Evolutionary conservation across 331 rosid species (phyloP).

Genomic region (Malus hybrid): DNA sequence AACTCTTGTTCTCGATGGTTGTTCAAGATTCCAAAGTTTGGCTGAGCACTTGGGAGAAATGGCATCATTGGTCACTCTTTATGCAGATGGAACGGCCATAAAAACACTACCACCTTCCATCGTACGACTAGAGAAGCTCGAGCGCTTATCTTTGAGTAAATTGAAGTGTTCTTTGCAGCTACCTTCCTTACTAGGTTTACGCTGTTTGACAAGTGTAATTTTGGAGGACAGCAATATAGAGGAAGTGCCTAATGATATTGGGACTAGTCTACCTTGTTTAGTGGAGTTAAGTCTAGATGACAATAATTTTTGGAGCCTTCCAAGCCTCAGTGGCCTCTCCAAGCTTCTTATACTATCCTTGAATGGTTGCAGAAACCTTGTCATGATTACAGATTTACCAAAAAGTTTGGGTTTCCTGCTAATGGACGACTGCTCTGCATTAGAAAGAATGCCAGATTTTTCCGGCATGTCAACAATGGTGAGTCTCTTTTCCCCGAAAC

Average conservation of each 20-base stretch:
- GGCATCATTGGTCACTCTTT: slow-evolving; percentile 3
- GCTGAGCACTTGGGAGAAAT: background rate
- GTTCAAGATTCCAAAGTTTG: background rate
- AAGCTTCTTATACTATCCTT: background rate
- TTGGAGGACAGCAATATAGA: rapidly evolving
- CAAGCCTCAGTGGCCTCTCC: background rate
- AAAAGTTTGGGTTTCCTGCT: no score
- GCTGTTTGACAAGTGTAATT: background rate
- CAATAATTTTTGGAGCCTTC: background rate
- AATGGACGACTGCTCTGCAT: rapidly evolving
- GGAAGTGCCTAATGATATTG: no score
- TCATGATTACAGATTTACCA: no score
- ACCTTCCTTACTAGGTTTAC: background rate
- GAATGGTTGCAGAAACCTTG: background rate
- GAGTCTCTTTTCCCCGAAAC: rapidly evolving
- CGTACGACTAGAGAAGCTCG: background rate
- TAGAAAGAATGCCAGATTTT: background rate
- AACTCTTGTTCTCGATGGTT: slow-evolving; percentile 11
- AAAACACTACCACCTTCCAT: background rate
- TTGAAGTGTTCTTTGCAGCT: background rate
- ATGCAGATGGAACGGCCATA: slow-evolving; percentile 6
- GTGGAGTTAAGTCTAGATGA: rapidly evolving
- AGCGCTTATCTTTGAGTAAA: background rate
- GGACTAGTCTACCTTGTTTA: background rate
- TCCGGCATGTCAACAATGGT: rapidly evolving